Base-by-base conservation (phyloP, 1,284 basidiomycete species). In the Cutaneotrichosporon arboriforme region DNA sequence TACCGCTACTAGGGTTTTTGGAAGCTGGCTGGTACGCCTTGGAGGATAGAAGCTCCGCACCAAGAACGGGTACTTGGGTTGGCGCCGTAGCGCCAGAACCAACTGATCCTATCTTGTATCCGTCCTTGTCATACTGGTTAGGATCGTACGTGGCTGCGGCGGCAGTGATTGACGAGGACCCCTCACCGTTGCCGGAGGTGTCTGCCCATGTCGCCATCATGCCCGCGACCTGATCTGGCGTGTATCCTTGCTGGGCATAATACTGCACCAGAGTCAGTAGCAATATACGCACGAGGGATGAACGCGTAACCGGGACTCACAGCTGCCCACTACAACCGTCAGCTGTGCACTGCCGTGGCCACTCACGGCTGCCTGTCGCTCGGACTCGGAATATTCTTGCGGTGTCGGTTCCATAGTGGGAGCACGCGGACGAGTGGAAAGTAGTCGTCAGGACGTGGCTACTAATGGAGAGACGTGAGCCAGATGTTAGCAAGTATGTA, bases 231-330 rank as follows among this genome's bases (percentile, higher is more conserved):
- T 62, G 59, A 20, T 62, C 51, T 54, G 56, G 15, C 46, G 69
- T 66, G 51, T 75, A 76, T 15, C 74, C 75, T 58, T 76, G 73
- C 53, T 69, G 66, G 13, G 71, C 69, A 51, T 77, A 77, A 57
- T 77, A 77, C 70, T 75, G 39, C 45, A n/a, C 44, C 37, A 8
- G 15, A 15, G 12, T n/a, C n/a, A n/a, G n/a, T 21, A 34, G 15
- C 17, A 34, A 66, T 7, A n/a, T 20, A 14, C 26, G 26, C 18
- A 33, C 18, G 17, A 34, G n/a, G 17, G 15, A 36, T 31, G n/a
- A 33, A 33, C 4, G 38, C 9, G 5, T 10, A 14, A 10, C 13
- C 10, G 8, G 23, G 10, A 45, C 67, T 64, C 51, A 68, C 68
- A 7, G 68, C 63, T 51, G 69, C 67, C 68, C 69, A 70, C 67